Conservation (phyloP, 768 basidiomycete genomes). For the Mycena vulgaris region DNA sequence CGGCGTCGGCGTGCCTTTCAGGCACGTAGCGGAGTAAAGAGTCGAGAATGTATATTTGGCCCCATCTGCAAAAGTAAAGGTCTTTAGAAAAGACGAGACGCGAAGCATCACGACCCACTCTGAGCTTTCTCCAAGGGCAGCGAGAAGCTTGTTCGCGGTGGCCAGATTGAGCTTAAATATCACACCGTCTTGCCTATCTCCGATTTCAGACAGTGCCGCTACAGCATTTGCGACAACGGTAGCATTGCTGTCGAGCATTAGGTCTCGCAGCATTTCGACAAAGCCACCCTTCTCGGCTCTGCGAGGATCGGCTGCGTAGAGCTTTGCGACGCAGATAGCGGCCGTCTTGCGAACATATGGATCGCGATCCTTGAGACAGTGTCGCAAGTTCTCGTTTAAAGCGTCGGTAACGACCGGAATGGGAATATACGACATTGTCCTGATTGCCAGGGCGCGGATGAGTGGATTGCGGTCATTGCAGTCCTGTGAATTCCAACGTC, state of each 20-base stretch:
- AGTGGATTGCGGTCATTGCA: slow-evolving; percentile 97
- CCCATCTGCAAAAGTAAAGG: slow-evolving; percentile 83
- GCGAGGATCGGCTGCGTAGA: slow-evolving; percentile 90
- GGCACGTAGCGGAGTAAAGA: slow-evolving; percentile 96
- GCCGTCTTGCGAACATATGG: slow-evolving; percentile 99
- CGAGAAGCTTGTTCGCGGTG: slow-evolving; percentile 90
- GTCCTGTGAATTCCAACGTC: slow-evolving; percentile 69
- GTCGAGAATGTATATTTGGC: slow-evolving; percentile 98
- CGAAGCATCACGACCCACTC: slow-evolving; percentile 76
- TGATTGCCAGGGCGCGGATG: slow-evolving; percentile 95
- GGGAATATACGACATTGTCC: slow-evolving; percentile 99
- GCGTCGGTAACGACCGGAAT: slow-evolving; percentile 90
- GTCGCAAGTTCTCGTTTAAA: slow-evolving; percentile 90
- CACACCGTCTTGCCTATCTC: slow-evolving; percentile 94
- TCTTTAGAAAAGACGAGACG: slow-evolving; percentile 26
- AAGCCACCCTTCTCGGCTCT: slow-evolving; percentile 93
- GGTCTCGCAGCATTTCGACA: slow-evolving; percentile 90
- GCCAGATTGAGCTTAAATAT: slow-evolving; percentile 91
- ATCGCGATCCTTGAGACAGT: slow-evolving; percentile 93
- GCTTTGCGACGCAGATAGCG: slow-evolving; percentile 96
- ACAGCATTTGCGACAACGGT: slow-evolving; percentile 98
- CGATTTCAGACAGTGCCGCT: slow-evolving; percentile 96
- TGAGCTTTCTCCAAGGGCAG: slow-evolving; percentile 95
- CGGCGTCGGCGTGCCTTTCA: slow-evolving; percentile 88
- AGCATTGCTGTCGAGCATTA: slow-evolving; percentile 94